Evolutionary conservation across 1,139 yeast genomes (phyloP), one percentile per base, ranked within the genome.

Genomic region (Debaryomyces sp.): DNA sequence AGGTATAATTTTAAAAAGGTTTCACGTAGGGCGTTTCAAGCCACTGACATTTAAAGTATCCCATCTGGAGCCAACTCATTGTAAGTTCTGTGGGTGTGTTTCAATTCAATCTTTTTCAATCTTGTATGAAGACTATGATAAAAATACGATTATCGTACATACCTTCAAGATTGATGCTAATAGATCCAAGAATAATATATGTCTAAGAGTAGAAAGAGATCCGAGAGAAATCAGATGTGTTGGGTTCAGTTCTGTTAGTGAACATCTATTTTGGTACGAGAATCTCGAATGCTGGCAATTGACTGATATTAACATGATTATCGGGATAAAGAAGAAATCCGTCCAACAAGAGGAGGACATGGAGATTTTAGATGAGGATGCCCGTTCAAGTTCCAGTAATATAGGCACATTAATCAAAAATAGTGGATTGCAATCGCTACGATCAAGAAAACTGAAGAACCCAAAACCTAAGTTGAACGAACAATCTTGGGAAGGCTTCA

Each of bases 11-110:
- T 53, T 80, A 75, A 62, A 81, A 72, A 61, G 77, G 64, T 61
- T 82, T 77, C 65, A 75, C 40, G 78, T 89, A 43, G 89, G 87
- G 1, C 79, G 80, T 43, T 85, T 84, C 68, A 83, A 82, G 57
- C 80, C 82, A 1, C 78, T 78, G 1, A 65, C 86, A 0, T 77
- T 89, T 52, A 73, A 77, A 50, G 94, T 87, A 0, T 83, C 89
- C 51, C 96, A 89, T 62, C 85, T 87, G 44, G 90, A 85, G 56
- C 96, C 96, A 3, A 85, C 90, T 0, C 96, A 90, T 68, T 90
- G 97, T 67, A 78, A 87, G 50, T 90, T 90, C 64, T 90, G 97
- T 71, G 97, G 97, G 1, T 87, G 96, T 70, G 92, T 89, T 0
- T 87, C 96, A 0, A 79, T 89, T 35, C 80, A 82, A 32, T 79